Percentiles rank a stretch among this genome's conserved stretches.
These are phyloP conservation scores for Ophiocordyceps camponoti-leonardi DNA, from an alignment of 2,329 filamentous ascomycete species.

Conservation along the genomic window DNA sequence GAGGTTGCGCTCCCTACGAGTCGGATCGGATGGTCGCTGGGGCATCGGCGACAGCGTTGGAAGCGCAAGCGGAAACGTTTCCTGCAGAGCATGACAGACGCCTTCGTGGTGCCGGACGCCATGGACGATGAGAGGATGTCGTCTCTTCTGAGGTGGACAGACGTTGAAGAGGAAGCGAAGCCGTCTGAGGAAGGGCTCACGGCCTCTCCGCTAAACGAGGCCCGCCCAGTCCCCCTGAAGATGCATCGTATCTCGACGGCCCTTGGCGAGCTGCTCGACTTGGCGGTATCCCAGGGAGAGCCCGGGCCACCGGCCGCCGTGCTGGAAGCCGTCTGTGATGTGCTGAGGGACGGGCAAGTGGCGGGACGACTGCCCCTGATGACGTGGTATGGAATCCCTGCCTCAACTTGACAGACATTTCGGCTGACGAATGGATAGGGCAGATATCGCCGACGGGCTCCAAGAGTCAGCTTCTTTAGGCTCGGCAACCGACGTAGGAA, in stretches of 20 bases:
- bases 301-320: conserved; percentile 11
- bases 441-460: conserved; percentile 1
- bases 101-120: conserved; percentile 20
- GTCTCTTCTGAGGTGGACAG: conserved; percentile 2
- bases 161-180: neutral
- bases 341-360: conserved; percentile 9
- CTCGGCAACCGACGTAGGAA: conserved; percentile 5
- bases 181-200: neutral
- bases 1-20: conserved; percentile 12
- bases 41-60: conserved; percentile 10
- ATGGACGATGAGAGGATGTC: conserved; percentile 11
- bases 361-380: conserved; percentile 11
- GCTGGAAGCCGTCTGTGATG: conserved; percentile 10
- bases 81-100: conserved; percentile 10
- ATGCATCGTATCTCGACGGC: conserved; percentile 8
- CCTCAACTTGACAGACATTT: neutral
- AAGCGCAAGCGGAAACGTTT: conserved; percentile 12
- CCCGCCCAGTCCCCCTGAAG: conserved; percentile 8
- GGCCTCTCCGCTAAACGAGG: neutral
- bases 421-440: neutral
- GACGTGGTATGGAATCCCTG: conserved; percentile 13
- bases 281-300: conserved; percentile 4
- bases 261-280: conserved; percentile 6
- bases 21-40: conserved; percentile 9
- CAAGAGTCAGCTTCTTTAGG: conserved; percentile 1